Evolutionary conservation across 805 yeast species (phyloP).

Genomic region (Spathaspora arborariae): DNA sequence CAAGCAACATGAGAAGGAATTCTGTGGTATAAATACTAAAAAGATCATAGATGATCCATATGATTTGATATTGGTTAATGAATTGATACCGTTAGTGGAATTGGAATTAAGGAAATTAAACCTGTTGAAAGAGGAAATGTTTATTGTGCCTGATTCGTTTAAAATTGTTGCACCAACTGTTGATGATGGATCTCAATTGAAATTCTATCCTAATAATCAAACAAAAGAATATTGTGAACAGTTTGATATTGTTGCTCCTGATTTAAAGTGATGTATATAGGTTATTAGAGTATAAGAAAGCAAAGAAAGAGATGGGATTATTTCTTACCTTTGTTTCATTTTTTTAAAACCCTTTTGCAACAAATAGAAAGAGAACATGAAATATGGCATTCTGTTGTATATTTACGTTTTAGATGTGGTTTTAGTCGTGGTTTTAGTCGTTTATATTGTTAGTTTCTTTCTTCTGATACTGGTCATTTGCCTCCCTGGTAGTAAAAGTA

Average conservation of each 20-base stretch:
- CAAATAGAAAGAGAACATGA: too few relatives aligned
- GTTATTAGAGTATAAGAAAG: too few relatives aligned
- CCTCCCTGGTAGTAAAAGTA: too few relatives aligned
- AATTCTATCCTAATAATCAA: constrained; percentile 36
- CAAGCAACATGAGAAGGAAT: constrained; percentile 8
- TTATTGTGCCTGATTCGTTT: constrained; percentile 22
- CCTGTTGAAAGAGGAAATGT: constrained; percentile 8
- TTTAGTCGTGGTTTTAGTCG: too few relatives aligned
- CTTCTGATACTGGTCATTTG: too few relatives aligned
- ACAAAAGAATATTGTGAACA: constrained; percentile 28
- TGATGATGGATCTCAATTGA: constrained; percentile 14
- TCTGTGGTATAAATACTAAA: constrained; percentile 10
- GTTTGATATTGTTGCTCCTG: constrained; percentile 15
- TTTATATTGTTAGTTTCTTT: too few relatives aligned
- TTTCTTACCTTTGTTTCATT: too few relatives aligned
- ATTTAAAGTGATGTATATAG: background rate
- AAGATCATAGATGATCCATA: constrained; percentile 12
- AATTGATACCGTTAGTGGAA: constrained; percentile 17
- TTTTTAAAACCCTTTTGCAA: too few relatives aligned
- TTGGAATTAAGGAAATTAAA: constrained; percentile 13
- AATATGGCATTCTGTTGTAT: too few relatives aligned
- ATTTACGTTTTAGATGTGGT: too few relatives aligned
- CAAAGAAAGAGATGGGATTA: too few relatives aligned
- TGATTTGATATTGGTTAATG: constrained; percentile 13
- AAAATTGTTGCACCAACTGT: constrained; percentile 23